phyloP scores from a whole-genome alignment of 2,329 filamentous ascomycete species.

The Pseudogymnoascus sp. region DNA sequence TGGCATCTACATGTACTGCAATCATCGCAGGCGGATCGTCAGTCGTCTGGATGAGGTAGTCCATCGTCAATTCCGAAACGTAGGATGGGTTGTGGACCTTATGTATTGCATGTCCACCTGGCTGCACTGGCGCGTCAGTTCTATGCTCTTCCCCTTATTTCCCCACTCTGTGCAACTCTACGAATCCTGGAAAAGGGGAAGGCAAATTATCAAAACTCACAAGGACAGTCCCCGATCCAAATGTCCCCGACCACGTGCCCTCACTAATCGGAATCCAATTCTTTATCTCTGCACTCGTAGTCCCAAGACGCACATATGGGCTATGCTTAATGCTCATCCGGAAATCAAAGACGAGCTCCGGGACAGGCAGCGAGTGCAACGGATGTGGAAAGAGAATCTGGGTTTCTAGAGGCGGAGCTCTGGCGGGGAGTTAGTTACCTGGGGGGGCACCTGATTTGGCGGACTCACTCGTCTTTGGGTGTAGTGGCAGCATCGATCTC shows the following conservation, averaged over 20 bases:
- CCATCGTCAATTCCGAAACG: slow-evolving; percentile 34
- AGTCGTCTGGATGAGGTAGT: slow-evolving; percentile 42
- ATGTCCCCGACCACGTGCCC: slow-evolving; percentile 42
- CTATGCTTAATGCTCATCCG: slow-evolving; percentile 42
- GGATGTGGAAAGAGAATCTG: slow-evolving; percentile 28
- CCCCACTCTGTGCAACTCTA: slow-evolving; percentile 11
- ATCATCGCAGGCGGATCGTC: slow-evolving; percentile 40
- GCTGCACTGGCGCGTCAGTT: slow-evolving; percentile 28
- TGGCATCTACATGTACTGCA: slow-evolving; percentile 42
- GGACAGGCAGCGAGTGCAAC: slow-evolving; percentile 38
- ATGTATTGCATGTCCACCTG: slow-evolving; percentile 20
- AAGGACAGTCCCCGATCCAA: slow-evolving; percentile 42
- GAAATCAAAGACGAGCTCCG: slow-evolving; percentile 43
- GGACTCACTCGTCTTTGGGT: background rate
- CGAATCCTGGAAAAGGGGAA: background rate
- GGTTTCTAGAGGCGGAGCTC: background rate
- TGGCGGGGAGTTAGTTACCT: background rate
- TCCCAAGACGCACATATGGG: slow-evolving; percentile 37
- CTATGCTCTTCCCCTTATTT: slow-evolving; percentile 29
- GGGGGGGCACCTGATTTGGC: too few species aligned
- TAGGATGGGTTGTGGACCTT: background rate
- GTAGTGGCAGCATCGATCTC: background rate
- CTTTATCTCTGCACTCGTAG: slow-evolving; percentile 35
- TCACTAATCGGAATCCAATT: slow-evolving; percentile 44
- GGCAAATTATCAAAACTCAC: slow-evolving; percentile 15